Conservation (phyloP, 148 eudicot genomes). For the Nyssa sinensis region DNA sequence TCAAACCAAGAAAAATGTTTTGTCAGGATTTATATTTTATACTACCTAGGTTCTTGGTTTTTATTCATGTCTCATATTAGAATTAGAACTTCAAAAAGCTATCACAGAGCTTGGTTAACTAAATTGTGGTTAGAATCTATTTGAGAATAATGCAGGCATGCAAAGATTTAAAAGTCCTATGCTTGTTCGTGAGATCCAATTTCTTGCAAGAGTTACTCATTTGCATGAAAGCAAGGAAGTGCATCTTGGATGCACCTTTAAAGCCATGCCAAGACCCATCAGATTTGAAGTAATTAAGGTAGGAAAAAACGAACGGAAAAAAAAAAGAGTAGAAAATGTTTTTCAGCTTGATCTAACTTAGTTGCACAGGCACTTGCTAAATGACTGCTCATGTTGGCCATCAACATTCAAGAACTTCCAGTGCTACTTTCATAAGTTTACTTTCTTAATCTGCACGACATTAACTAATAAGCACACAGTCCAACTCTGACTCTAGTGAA, state of each 20-base stretch:
- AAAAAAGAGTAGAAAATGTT: not conserved
- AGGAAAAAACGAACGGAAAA: too few species aligned
- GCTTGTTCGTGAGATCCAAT: not conserved
- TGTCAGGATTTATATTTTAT: not conserved
- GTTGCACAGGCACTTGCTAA: not conserved
- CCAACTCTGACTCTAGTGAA: not conserved
- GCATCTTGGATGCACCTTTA: not conserved
- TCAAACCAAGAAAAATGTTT: not conserved
- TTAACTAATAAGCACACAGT: not conserved
- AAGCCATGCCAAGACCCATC: not conserved
- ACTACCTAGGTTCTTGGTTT: not conserved
- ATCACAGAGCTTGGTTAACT: not conserved
- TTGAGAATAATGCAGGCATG: not conserved
- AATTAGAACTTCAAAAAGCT: not conserved
- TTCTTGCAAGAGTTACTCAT: not conserved
- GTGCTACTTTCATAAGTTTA: not conserved
- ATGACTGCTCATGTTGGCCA: not conserved
- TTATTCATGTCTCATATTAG: not conserved
- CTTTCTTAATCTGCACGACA: not conserved
- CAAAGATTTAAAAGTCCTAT: not conserved
- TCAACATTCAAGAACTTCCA: not conserved
- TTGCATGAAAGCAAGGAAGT: not conserved
- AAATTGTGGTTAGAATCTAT: not conserved
- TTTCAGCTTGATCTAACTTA: not conserved
- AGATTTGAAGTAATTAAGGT: too few species aligned